These are phyloP conservation scores for Williopsis jadinii DNA, from an alignment of 1,139 yeast genomes.

Conservation along the genomic window DNA sequence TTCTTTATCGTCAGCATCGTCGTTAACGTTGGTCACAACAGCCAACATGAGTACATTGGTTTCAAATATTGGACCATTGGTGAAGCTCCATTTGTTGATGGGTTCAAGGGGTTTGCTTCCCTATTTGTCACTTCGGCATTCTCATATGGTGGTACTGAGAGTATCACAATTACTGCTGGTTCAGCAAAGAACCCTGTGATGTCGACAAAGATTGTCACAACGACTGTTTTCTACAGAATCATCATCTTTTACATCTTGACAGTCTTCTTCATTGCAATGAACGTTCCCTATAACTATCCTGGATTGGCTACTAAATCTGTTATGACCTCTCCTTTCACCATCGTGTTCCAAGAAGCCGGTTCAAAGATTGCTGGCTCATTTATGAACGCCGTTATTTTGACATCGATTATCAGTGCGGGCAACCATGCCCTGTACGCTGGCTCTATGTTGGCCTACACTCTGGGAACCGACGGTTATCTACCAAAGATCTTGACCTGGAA, in stretches of 20 bases:
- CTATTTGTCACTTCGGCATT: slow-evolving; percentile 52
- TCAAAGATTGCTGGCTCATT: slow-evolving; percentile 47
- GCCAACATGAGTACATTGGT: slow-evolving; percentile 37
- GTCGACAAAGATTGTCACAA: slow-evolving; percentile 51
- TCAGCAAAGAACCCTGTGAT: slow-evolving; percentile 54
- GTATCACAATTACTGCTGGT: slow-evolving; percentile 59
- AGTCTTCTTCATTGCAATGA: slow-evolving; percentile 39
- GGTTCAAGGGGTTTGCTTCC: slow-evolving; percentile 33
- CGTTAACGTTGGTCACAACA: slow-evolving; percentile 40
- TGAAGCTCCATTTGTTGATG: slow-evolving; percentile 38
- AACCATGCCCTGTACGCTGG: slow-evolving; percentile 56
- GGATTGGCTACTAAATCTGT: slow-evolving; percentile 33
- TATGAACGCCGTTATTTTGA: slow-evolving; percentile 46
- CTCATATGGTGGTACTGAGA: slow-evolving; percentile 65
- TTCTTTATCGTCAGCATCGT: slow-evolving; percentile 43
- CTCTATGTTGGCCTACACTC: slow-evolving; percentile 39
- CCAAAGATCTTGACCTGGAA: slow-evolving; percentile 38
- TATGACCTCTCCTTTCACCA: slow-evolving; percentile 61
- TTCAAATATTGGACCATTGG: slow-evolving; percentile 43
- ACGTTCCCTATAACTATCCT: slow-evolving; percentile 39
- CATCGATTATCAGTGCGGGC: slow-evolving; percentile 56
- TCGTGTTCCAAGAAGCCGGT: slow-evolving; percentile 41
- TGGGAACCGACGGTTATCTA: slow-evolving; percentile 45
- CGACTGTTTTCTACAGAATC: slow-evolving; percentile 50
- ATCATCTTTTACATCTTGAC: slow-evolving; percentile 38